Evolutionary conservation across 805 yeast species (phyloP).

Genomic region (Saturnispora ahearnii): DNA sequence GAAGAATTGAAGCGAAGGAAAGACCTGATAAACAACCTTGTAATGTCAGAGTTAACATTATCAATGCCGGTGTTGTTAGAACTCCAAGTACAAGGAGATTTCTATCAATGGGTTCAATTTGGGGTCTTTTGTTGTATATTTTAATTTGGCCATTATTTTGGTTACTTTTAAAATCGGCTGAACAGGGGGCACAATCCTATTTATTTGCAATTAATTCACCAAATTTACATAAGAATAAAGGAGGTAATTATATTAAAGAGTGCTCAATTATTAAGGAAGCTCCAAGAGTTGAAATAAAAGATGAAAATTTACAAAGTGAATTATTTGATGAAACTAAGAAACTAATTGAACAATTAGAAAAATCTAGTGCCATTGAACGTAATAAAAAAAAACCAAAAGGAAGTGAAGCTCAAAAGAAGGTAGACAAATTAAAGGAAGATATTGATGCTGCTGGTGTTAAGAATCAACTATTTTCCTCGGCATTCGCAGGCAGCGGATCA

Average conservation of each 20-base stretch:
- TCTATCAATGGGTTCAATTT: constrained; percentile 64
- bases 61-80: constrained; percentile 90
- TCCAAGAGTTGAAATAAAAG: constrained; percentile 50
- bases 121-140: constrained; percentile 51
- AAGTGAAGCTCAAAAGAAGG: not conserved
- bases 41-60: constrained; percentile 62
- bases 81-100: constrained; percentile 78
- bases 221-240: constrained; percentile 47
- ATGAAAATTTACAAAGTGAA: constrained; percentile 52
- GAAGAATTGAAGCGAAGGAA: constrained; percentile 46
- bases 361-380: constrained; percentile 58
- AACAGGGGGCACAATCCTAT: constrained; percentile 73
- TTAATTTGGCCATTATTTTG: constrained; percentile 75
- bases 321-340: constrained; percentile 55
- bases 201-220: constrained; percentile 67
- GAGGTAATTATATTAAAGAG: constrained; percentile 68
- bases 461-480: constrained; percentile 18
- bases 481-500: constrained; percentile 14
- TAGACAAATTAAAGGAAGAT: constrained; percentile 3
- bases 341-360: constrained; percentile 54
- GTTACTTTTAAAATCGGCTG: constrained; percentile 65
- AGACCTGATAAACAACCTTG: constrained; percentile 65
- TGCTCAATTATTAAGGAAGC: constrained; percentile 45
- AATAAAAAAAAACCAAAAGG: constrained; percentile 28
- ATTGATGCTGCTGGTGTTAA: constrained; percentile 9